These are phyloP conservation scores for Neonectria neomacrospora DNA, from an alignment of 2,329 filamentous ascomycete genomes.

Conservation along the genomic window DNA sequence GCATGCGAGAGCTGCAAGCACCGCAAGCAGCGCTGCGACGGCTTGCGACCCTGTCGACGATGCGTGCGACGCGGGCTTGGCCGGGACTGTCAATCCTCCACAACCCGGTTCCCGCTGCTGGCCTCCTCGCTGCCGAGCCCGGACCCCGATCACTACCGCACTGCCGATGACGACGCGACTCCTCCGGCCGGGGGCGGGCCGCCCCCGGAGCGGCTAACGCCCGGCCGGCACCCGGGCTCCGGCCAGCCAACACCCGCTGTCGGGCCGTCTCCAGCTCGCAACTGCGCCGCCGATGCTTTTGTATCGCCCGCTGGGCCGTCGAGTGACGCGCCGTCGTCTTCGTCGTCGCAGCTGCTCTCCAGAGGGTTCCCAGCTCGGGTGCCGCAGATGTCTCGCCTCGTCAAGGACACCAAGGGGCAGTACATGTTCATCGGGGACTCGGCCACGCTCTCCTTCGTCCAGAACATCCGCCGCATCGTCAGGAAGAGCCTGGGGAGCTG, in stretches of 20 bases:
- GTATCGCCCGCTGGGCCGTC: slow-evolving; percentile 16
- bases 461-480: slow-evolving; percentile 49
- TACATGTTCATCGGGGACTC: slow-evolving; percentile 53
- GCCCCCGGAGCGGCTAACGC: slow-evolving; percentile 34
- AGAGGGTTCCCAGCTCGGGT: slow-evolving; percentile 40
- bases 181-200: slow-evolving; percentile 14
- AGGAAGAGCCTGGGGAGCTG: slow-evolving; percentile 46
- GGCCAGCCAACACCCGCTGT: slow-evolving; percentile 6
- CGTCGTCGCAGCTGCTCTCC: slow-evolving; percentile 37
- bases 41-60: slow-evolving; percentile 38
- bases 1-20: slow-evolving; percentile 43
- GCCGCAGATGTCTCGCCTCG: slow-evolving; percentile 46
- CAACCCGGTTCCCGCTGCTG: slow-evolving; percentile 31
- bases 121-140: slow-evolving; percentile 42
- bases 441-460: slow-evolving; percentile 49
- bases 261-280: slow-evolving; percentile 1
- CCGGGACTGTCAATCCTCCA: slow-evolving; percentile 36
- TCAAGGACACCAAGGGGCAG: slow-evolving; percentile 48
- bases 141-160: slow-evolving; percentile 33
- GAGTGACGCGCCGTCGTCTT: slow-evolving; percentile 30
- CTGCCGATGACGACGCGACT: not conserved
- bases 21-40: slow-evolving; percentile 42
- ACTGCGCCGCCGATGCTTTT: slow-evolving; percentile 8
- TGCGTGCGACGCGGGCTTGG: slow-evolving; percentile 40
- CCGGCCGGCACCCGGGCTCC: slow-evolving; percentile 18